Conservation (phyloP, 169 alveolate species). For the Plasmodium ovale region DNA sequence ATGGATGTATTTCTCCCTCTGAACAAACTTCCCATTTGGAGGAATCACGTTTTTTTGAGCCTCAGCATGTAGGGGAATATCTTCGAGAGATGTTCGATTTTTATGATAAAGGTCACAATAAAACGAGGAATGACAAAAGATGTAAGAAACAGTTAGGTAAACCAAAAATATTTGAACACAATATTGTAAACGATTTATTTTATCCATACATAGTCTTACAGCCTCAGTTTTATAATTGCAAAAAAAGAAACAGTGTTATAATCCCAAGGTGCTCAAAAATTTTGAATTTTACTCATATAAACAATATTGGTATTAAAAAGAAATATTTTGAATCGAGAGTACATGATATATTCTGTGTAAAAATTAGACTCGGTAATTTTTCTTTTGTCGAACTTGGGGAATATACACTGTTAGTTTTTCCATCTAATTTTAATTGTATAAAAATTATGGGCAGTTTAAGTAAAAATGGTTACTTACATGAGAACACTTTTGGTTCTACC, state of each 20-base stretch:
- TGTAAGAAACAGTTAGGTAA: not conserved
- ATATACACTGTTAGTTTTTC: slow-evolving; percentile 56
- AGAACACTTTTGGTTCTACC: not conserved
- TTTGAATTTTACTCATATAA: not conserved
- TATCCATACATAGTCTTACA: slow-evolving; percentile 30
- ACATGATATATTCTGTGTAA: slow-evolving; percentile 33
- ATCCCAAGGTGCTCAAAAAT: slow-evolving; percentile 65
- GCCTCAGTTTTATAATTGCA: slow-evolving; percentile 52
- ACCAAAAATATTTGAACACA: slow-evolving; percentile 20
- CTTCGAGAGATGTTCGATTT: too few species aligned
- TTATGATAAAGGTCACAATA: too few species aligned
- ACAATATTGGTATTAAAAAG: slow-evolving; percentile 51
- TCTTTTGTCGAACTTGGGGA: slow-evolving; percentile 30
- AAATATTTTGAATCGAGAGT: slow-evolving; percentile 27
- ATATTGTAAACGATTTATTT: slow-evolving; percentile 30
- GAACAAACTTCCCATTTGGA: too few species aligned
- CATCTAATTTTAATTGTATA: slow-evolving; percentile 66
- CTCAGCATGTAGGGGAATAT: not conserved
- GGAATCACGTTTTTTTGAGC: too few species aligned
- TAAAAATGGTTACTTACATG: slow-evolving; percentile 19
- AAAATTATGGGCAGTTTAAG: slow-evolving; percentile 56
- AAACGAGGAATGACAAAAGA: too few species aligned
- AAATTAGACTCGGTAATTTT: slow-evolving; percentile 11
- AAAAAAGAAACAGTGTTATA: slow-evolving; percentile 67
- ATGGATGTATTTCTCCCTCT: too few species aligned